A percentile compares a stretch with the other conserved stretches of the same genome.
Evolutionary conservation across 2,329 filamentous ascomycete species (phyloP).

Genomic region (Fusarium tanahbumbuense): DNA sequence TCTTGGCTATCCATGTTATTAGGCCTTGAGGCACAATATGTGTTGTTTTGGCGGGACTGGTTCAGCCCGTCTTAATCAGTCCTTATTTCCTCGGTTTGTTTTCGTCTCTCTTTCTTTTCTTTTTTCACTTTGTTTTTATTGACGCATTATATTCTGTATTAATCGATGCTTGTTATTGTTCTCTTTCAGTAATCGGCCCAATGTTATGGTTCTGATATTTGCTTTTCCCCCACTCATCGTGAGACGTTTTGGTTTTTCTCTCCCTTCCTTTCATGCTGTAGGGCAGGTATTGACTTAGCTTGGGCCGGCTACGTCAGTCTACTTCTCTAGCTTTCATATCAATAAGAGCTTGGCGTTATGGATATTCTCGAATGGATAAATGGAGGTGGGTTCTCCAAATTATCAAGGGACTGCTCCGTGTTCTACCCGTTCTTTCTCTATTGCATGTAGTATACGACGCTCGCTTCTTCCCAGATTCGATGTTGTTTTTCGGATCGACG

Average conservation of each 20-base stretch:
- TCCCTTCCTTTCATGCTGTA: not conserved
- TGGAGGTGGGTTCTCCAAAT: slow-evolving; percentile 1
- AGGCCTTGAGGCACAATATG: not conserved
- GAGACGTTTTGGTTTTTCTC: slow-evolving; percentile 1
- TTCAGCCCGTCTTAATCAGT: not conserved
- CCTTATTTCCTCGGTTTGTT: not conserved
- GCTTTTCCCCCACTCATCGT: slow-evolving; percentile 1
- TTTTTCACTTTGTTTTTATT: not conserved
- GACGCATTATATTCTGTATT: not conserved
- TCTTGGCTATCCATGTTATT: not conserved
- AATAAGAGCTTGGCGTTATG: not conserved
- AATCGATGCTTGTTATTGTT: not conserved
- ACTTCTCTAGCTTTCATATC: slow-evolving; percentile 4
- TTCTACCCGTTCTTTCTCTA: not conserved
- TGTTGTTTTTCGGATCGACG: slow-evolving; percentile 27
- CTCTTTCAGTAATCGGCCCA: not conserved
- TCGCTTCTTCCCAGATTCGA: not conserved
- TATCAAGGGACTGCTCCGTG: not conserved
- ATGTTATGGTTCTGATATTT: not conserved
- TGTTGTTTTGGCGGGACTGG: slow-evolving; percentile 9
- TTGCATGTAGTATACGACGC: not conserved
- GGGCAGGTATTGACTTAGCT: not conserved
- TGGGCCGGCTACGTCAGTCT: slow-evolving; percentile 19
- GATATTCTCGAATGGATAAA: not conserved
- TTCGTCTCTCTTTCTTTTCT: not conserved